Conservation (phyloP, 108 stramenopile species). For the Pseudonitzschia multiseries region DNA sequence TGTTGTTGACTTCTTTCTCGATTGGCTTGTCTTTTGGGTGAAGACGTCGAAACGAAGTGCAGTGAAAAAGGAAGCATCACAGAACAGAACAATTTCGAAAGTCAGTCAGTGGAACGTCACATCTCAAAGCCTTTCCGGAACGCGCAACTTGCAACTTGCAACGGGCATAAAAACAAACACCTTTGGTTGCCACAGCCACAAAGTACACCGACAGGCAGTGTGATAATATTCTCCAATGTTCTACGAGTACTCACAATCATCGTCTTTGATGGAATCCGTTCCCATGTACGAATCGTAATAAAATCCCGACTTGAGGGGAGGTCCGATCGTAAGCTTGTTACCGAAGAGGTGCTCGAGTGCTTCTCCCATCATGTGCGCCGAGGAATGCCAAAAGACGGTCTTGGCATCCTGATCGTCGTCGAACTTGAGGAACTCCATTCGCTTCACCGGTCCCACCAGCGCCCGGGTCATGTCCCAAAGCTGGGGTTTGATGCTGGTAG, state of each 20-base stretch:
- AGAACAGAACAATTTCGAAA: background rate
- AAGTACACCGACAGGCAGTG: too few relatives aligned
- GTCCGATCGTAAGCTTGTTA: conserved; percentile 93
- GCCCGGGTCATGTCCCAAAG: conserved; percentile 98
- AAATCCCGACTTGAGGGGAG: conserved; percentile 94
- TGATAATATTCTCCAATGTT: too few relatives aligned
- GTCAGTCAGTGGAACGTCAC: background rate
- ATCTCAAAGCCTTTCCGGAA: background rate
- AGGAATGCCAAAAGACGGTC: conserved; percentile 99
- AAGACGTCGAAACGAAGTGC: background rate
- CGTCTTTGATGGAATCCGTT: conserved; percentile 78
- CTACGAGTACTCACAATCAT: conserved; percentile 92
- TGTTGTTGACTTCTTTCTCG: conserved; percentile 80
- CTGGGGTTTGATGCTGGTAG: conserved; percentile 46
- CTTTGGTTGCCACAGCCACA: background rate
- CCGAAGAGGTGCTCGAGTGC: conserved; percentile 96
- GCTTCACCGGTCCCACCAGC: conserved; percentile 84
- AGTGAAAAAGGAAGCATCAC: background rate
- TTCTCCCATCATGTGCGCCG: conserved; percentile 96
- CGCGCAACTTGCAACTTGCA: background rate
- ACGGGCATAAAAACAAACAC: background rate
- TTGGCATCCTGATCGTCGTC: conserved; percentile 87
- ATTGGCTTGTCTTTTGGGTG: conserved; percentile 58
- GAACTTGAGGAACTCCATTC: conserved; percentile 91
- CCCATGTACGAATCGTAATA: conserved; percentile 99